phyloP scores from a whole-genome alignment of 208 protist genomes.

The Crithidia thermophila region DNA sequence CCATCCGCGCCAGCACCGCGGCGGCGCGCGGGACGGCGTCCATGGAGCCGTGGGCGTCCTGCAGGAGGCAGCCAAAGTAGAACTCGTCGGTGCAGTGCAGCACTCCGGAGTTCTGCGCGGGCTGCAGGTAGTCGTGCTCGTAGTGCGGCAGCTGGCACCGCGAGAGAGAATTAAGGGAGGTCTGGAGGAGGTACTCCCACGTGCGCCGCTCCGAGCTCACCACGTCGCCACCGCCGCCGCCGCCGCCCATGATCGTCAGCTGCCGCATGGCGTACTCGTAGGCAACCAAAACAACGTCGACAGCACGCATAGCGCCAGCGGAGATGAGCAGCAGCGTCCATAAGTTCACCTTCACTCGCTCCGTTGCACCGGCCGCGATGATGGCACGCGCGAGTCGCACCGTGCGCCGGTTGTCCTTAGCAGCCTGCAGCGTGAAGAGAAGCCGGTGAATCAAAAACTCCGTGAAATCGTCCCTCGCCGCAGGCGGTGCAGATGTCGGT shows the following conservation, averaged over 20 bases:
- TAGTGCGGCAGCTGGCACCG: slow-evolving; percentile 71
- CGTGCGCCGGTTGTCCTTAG: slow-evolving; percentile 52
- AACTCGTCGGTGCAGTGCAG: slow-evolving; percentile 72
- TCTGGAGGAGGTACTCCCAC: slow-evolving; percentile 82
- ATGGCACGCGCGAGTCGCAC: slow-evolving; percentile 49
- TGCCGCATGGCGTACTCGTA: slow-evolving; percentile 36
- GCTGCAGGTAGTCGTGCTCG: slow-evolving; percentile 58
- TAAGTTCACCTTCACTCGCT: slow-evolving; percentile 38
- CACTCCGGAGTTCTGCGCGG: slow-evolving; percentile 35
- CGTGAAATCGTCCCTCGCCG: not conserved
- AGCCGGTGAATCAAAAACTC: slow-evolving; percentile 42
- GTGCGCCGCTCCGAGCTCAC: slow-evolving; percentile 30
- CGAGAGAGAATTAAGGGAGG: slow-evolving; percentile 64
- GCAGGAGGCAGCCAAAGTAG: slow-evolving; percentile 65
- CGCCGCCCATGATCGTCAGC: slow-evolving; percentile 11
- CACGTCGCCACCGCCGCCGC: slow-evolving; percentile 1
- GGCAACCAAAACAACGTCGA: slow-evolving; percentile 60
- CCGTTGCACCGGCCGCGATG: slow-evolving; percentile 31
- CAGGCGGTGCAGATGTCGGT: too few species aligned
- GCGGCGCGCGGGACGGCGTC: slow-evolving; percentile 52
- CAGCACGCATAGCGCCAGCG: slow-evolving; percentile 53
- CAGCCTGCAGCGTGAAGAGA: slow-evolving; percentile 57
- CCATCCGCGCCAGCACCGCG: slow-evolving; percentile 50
- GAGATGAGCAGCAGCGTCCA: slow-evolving; percentile 80
- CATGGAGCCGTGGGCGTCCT: slow-evolving; percentile 77